Conservation (phyloP, 139 green algal genomes). For the Haematococcus sp. region DNA sequence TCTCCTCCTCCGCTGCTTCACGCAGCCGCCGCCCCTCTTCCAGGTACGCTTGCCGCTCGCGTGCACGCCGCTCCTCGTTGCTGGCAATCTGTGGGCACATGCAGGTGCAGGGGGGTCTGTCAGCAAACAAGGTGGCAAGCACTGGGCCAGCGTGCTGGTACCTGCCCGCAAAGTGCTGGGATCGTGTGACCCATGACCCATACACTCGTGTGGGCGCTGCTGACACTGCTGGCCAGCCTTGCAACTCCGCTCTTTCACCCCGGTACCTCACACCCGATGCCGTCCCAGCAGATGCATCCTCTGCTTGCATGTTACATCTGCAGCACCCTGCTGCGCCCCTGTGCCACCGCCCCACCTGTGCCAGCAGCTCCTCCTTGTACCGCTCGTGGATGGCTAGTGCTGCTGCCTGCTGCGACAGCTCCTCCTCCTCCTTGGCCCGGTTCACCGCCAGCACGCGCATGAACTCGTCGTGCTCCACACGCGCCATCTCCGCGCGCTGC, state of each 20-base stretch:
- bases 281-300: too few species aligned
- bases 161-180: too few species aligned
- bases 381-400: conserved; percentile 43
- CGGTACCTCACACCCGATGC: too few species aligned
- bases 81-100: conserved; percentile 37
- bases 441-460: conserved; percentile 70
- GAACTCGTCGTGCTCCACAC: conserved; percentile 74
- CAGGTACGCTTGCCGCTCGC: conserved; percentile 50
- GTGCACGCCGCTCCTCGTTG: conserved; percentile 54
- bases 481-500: conserved; percentile 69
- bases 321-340: too few species aligned
- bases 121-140: neutral
- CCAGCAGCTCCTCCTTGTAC: conserved; percentile 76
- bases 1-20: conserved; percentile 47
- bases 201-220: too few species aligned
- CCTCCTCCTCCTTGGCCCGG: conserved; percentile 56
- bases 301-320: too few species aligned
- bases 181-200: too few species aligned
- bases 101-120: too few species aligned
- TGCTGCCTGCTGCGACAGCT: conserved; percentile 31
- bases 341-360: too few species aligned
- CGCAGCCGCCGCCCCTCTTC: conserved; percentile 61
- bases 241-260: too few species aligned
- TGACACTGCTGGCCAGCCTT: too few species aligned
- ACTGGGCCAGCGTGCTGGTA: neutral